A percentile compares a stretch with the other conserved stretches of the same genome.
Evolutionary conservation across 495 filamentous ascomycete genomes (phyloP).

Genomic region (Cercophora samala): DNA sequence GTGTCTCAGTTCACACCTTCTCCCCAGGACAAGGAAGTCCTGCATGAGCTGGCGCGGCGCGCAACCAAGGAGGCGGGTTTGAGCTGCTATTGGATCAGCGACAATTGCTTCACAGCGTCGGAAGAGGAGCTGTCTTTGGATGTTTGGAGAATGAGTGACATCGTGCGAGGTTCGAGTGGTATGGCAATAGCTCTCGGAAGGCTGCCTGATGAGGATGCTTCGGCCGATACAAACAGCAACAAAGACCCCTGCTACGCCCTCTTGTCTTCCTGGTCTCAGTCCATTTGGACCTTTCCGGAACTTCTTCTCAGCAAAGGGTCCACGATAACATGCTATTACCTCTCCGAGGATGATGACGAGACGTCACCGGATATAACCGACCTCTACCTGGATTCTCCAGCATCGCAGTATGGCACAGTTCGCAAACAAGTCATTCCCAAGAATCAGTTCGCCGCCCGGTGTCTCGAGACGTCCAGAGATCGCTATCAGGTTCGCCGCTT

Average conservation of each 20-base stretch:
- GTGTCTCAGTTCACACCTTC: neutral
- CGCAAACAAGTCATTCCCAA: slow-evolving; percentile 27
- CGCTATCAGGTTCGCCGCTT: neutral
- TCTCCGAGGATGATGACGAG: neutral
- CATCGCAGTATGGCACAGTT: neutral
- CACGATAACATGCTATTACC: slow-evolving; percentile 29
- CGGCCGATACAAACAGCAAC: neutral
- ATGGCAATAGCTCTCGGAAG: neutral
- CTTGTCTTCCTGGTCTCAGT: slow-evolving; percentile 32
- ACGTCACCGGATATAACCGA: neutral
- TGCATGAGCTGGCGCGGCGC: neutral
- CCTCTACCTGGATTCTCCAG: neutral
- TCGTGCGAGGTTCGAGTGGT: neutral
- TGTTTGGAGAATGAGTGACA: neutral
- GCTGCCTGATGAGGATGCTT: neutral
- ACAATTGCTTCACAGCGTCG: neutral
- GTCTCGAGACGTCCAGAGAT: slow-evolving; percentile 10
- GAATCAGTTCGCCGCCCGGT: slow-evolving; percentile 37
- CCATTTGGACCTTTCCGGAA: slow-evolving; percentile 48
- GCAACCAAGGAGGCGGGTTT: neutral
- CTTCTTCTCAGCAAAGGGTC: slow-evolving; percentile 34
- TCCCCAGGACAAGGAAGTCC: neutral
- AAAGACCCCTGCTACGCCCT: neutral
- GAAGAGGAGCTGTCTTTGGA: neutral
- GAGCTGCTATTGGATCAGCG: slow-evolving; percentile 3